Percentiles rank a stretch among this genome's conserved stretches.
Conservation (phyloP, 2,329 filamentous ascomycete genomes). For the Nigrograna mackinnonii region DNA sequence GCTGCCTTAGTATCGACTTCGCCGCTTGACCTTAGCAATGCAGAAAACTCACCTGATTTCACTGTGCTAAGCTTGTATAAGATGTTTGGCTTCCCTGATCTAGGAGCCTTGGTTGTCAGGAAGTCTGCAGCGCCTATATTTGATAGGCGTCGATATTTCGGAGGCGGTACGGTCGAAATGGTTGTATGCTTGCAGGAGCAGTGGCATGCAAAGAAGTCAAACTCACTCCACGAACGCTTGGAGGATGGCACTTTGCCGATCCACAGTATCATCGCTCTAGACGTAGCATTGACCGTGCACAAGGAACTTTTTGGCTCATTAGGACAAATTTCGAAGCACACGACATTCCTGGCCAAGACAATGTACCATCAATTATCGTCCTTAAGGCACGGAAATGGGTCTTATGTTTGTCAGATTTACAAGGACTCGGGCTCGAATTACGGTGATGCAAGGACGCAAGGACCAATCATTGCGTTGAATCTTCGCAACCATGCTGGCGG, state of each 20-base stretch:
- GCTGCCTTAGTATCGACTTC: conserved; percentile 80
- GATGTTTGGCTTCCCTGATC: conserved; percentile 94
- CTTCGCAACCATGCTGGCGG: conserved; percentile 68
- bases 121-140: conserved; percentile 70
- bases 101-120: conserved; percentile 82
- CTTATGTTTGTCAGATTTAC: conserved; percentile 70
- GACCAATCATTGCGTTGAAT: conserved; percentile 85
- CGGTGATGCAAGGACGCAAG: conserved; percentile 54
- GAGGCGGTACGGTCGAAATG: conserved; percentile 92
- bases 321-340: conserved; percentile 70
- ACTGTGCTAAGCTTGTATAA: conserved; percentile 90
- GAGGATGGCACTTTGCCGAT: conserved; percentile 93
- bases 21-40: conserved; percentile 69
- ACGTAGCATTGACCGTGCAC: conserved; percentile 73
- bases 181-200: conserved; percentile 75
- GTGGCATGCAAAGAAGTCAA: conserved; percentile 80
- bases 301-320: conserved; percentile 72
- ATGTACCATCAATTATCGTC: conserved; percentile 62
- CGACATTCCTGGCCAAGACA: conserved; percentile 63
- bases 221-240: conserved; percentile 75
- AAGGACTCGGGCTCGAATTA: conserved; percentile 45
- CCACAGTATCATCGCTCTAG: conserved; percentile 85
- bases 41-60: conserved; percentile 74
- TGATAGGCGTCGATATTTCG: conserved; percentile 77
- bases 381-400: conserved; percentile 71